Percentiles rank a stretch among this genome's conserved stretches.
These are phyloP conservation scores for Irpex lacteus DNA, from an alignment of 1,284 basidiomycete genomes.

Conservation along the genomic window DNA sequence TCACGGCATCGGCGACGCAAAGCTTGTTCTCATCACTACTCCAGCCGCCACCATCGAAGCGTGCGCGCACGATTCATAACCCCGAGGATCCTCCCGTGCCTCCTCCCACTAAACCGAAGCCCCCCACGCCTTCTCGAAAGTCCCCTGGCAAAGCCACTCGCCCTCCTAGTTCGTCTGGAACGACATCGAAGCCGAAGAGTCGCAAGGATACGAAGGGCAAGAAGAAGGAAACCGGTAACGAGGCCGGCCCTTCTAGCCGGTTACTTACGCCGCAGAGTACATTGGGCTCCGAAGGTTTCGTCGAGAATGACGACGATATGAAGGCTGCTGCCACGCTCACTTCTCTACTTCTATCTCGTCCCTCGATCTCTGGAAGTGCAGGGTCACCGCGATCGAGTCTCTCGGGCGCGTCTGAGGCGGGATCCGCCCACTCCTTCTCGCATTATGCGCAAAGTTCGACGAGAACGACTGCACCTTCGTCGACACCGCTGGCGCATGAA, in stretches of 20 bases:
- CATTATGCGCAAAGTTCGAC: conserved; percentile 66
- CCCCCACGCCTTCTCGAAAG: conserved; percentile 25
- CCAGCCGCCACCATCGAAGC: conserved; percentile 68
- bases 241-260: conserved; percentile 14
- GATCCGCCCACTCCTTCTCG: conserved; percentile 53
- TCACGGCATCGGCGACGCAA: conserved; percentile 42
- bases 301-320: conserved; percentile 55
- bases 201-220: conserved; percentile 44
- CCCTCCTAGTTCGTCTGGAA: conserved; percentile 31
- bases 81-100: conserved; percentile 64
- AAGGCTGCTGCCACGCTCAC: conserved; percentile 79
- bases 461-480: conserved; percentile 33
- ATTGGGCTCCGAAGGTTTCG: conserved; percentile 16
- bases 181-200: conserved; percentile 25
- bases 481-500: conserved; percentile 30
- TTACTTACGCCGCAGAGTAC: conserved; percentile 15
- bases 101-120: conserved; percentile 39
- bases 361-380: conserved; percentile 51
- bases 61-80: conserved; percentile 72
- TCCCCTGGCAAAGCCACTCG: conserved; percentile 19
- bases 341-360: conserved; percentile 61
- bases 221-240: conserved; percentile 38
- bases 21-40: conserved; percentile 72
- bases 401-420: conserved; percentile 48
- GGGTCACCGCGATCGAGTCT: conserved; percentile 68